These are phyloP conservation scores for Aspergillus ostianus DNA, from an alignment of 495 filamentous ascomycete species.

Conservation along the genomic window DNA sequence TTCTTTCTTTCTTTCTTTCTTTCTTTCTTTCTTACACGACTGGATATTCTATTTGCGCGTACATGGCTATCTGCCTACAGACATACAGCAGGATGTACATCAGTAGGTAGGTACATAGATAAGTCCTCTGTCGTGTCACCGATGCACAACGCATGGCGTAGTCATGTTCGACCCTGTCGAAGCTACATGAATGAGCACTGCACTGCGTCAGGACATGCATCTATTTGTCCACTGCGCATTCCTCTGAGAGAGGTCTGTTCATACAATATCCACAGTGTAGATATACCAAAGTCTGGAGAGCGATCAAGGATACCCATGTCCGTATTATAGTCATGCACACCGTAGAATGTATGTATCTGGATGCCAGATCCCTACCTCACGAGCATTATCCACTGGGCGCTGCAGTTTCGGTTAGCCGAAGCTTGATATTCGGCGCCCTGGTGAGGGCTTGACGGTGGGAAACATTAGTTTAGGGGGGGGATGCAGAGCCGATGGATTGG, in stretches of 20 bases:
- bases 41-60: too few species aligned
- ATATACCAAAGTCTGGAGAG: not conserved
- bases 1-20: too few species aligned
- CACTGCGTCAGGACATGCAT: too few species aligned
- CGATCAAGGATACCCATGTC: not conserved
- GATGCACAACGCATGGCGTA: not conserved
- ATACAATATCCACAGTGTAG: not conserved
- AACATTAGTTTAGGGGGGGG: not conserved
- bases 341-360: not conserved
- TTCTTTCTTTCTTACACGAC: too few species aligned
- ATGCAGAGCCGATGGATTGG: too few species aligned
- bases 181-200: not conserved
- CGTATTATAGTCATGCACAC: too few species aligned
- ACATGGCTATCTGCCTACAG: not conserved
- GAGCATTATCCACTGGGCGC: not conserved
- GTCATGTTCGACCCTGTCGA: not conserved
- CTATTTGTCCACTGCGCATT: too few species aligned
- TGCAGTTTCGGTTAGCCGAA: not conserved
- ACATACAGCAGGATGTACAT: not conserved
- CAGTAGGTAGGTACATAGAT: not conserved
- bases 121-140: not conserved
- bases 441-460: not conserved
- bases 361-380: not conserved
- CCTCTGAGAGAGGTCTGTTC: too few species aligned
- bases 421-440: not conserved